Conservation (phyloP, 345 rosid genomes). For the Trapa incisa region DNA sequence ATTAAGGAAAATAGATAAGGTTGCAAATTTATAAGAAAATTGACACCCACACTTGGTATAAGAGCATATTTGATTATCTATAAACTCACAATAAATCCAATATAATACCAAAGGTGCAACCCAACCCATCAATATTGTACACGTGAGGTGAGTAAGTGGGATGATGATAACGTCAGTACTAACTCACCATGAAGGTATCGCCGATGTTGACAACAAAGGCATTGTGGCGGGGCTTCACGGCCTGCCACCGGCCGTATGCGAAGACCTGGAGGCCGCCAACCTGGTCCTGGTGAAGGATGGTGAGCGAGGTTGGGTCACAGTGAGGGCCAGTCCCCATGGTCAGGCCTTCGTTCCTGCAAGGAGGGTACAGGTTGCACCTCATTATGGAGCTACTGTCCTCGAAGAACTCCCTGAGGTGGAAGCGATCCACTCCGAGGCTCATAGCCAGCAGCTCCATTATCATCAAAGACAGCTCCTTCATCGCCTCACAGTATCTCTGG, state of each 20-base stretch:
- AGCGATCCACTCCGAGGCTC: conserved; percentile 36
- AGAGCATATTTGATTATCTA: too few relatives aligned
- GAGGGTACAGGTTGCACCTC: conserved; percentile 58
- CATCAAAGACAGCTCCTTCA: conserved; percentile 26
- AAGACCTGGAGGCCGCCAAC: conserved; percentile 75
- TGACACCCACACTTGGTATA: too few relatives aligned
- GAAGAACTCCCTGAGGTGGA: conserved; percentile 22
- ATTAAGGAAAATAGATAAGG: too few relatives aligned
- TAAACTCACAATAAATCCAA: too few relatives aligned
- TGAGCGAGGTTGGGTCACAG: conserved; percentile 62
- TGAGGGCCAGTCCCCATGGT: conserved; percentile 92
- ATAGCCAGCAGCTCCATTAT: conserved; percentile 38
- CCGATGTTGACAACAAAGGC: conserved; percentile 67
- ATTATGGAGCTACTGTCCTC: conserved; percentile 53
- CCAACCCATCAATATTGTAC: too few relatives aligned
- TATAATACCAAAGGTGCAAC: too few relatives aligned
- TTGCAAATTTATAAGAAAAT: too few relatives aligned
- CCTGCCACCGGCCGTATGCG: conserved; percentile 43
- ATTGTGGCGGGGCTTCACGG: conserved; percentile 41
- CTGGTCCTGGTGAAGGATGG: conserved; percentile 78
- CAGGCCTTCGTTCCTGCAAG: conserved; percentile 40
- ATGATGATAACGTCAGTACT: too few relatives aligned
- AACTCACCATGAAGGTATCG: conserved; percentile 59
- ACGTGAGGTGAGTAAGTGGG: too few relatives aligned
- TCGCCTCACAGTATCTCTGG: conserved; percentile 36